phyloP scores from a whole-genome alignment of 2,329 filamentous ascomycete genomes.

The Hawksworthiomyces lignivorus region DNA sequence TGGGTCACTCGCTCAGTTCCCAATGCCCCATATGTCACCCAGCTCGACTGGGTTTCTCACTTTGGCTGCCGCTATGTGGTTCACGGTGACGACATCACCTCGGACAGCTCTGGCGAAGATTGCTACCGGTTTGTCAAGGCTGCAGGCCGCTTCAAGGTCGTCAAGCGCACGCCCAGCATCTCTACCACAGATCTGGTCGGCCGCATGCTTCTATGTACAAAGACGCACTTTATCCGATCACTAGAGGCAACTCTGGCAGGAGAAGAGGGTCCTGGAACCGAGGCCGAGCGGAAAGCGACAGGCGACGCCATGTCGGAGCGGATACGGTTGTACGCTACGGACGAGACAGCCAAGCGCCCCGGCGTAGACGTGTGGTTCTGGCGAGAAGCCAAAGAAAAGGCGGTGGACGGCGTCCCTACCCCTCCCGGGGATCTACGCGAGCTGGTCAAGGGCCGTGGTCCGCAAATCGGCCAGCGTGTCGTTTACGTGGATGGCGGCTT shows the following conservation, averaged over 20 bases:
- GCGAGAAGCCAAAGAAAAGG: conserved; percentile 40
- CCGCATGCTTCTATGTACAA: conserved; percentile 94
- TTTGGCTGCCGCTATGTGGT: conserved; percentile 82
- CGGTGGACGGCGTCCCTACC: conserved; percentile 55
- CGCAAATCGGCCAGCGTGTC: conserved; percentile 70
- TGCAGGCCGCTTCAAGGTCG: conserved; percentile 88
- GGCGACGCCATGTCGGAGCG: conserved; percentile 66
- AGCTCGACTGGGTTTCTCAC: conserved; percentile 86
- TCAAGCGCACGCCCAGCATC: conserved; percentile 92
- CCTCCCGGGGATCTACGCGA: too few relatives aligned
- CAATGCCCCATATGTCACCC: conserved; percentile 88
- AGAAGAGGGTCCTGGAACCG: conserved; percentile 63
- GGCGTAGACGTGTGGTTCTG: conserved; percentile 84
- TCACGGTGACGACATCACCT: conserved; percentile 28
- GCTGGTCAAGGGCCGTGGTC: conserved; percentile 63
- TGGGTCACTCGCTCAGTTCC: conserved; percentile 84
- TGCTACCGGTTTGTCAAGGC: conserved; percentile 98
- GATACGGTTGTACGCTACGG: conserved; percentile 79
- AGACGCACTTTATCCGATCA: conserved; percentile 83
- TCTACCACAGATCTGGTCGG: conserved; percentile 97
- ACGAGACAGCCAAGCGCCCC: conserved; percentile 69
- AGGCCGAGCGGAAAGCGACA: conserved; percentile 53
- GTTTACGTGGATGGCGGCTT: conserved; percentile 96
- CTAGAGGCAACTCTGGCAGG: conserved; percentile 62
- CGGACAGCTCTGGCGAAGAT: conserved; percentile 85